These are phyloP conservation scores for Parastagonospora avenae DNA, from an alignment of 2,329 filamentous ascomycete genomes.

Conservation along the genomic window DNA sequence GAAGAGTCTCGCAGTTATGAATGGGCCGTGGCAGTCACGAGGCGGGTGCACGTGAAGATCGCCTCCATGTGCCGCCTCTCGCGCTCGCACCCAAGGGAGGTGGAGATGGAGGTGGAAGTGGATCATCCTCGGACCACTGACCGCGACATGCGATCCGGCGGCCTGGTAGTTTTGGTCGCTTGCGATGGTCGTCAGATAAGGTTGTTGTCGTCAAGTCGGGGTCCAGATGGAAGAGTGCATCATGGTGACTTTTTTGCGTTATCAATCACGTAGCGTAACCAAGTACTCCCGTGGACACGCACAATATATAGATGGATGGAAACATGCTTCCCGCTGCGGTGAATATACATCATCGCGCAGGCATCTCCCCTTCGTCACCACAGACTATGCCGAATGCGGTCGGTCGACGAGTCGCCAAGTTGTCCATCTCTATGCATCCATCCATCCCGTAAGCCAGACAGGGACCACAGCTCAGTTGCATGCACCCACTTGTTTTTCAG, in stretches of 20 bases:
- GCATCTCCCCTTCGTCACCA: slow-evolving; percentile 1
- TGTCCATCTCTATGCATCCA: neutral
- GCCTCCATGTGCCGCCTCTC: neutral
- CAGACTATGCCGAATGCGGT: slow-evolving; percentile 5
- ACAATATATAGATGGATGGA: neutral
- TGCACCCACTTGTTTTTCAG: slow-evolving; percentile 19
- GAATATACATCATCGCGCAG: slow-evolving; percentile 14
- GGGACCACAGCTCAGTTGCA: slow-evolving; percentile 16
- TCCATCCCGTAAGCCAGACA: slow-evolving; percentile 6
- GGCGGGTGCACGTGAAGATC: neutral
- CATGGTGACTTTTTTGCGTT: neutral
- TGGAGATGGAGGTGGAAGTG: neutral
- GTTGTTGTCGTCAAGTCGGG: neutral
- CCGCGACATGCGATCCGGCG: neutral
- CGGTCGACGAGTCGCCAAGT: slow-evolving; percentile 11
- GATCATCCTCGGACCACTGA: neutral
- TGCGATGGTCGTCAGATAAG: neutral
- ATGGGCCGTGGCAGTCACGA: neutral
- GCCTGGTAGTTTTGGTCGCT: neutral
- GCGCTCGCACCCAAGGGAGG: neutral
- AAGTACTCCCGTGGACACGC: neutral
- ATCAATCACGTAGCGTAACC: neutral
- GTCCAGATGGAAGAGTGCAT: neutral
- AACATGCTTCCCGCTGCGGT: too few species aligned
- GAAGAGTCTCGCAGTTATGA: neutral